These are phyloP conservation scores for Aspergillus sp. DNA, from an alignment of 2,329 filamentous ascomycete genomes.

Conservation along the genomic window DNA sequence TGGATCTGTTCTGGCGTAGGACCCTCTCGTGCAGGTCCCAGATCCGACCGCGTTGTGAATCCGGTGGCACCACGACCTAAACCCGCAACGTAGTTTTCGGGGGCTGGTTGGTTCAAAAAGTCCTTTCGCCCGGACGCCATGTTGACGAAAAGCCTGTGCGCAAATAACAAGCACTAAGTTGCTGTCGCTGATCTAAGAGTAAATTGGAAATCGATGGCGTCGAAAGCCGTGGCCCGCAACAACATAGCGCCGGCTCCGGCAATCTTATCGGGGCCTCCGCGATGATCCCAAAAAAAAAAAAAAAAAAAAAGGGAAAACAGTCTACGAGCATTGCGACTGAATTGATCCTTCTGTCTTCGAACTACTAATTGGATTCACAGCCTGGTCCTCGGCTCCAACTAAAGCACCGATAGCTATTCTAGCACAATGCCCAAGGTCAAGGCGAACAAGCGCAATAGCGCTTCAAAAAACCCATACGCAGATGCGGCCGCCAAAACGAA, in stretches of 20 bases:
- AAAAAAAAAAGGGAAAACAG: conserved; percentile 4
- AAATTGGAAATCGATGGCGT: background rate
- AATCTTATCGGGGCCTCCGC: conserved; percentile 18
- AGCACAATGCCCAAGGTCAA: conserved; percentile 49
- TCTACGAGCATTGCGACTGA: background rate
- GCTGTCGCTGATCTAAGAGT: conserved; percentile 1
- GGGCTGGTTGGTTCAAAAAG: conserved; percentile 79
- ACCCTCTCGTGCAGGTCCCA: conserved; percentile 89
- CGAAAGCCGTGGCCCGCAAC: conserved; percentile 4
- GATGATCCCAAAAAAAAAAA: background rate
- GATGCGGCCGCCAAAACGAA: conserved; percentile 43
- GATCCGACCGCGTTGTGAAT: conserved; percentile 93
- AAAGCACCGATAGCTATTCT: background rate
- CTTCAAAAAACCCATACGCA: conserved; percentile 33
- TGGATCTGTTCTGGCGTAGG: conserved; percentile 98
- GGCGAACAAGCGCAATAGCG: conserved; percentile 48
- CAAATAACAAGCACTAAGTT: background rate
- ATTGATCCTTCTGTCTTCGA: conserved; percentile 15
- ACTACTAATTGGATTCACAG: background rate
- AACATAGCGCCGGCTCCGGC: conserved; percentile 15
- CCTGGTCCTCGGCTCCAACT: background rate
- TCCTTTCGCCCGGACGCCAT: conserved; percentile 65
- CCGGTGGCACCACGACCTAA: conserved; percentile 95
- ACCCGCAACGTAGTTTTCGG: conserved; percentile 88
- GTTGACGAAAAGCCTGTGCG: conserved; percentile 12